Conservation (phyloP, 2,329 filamentous ascomycete species). For the Aspergillus brunneoviolaceus region DNA sequence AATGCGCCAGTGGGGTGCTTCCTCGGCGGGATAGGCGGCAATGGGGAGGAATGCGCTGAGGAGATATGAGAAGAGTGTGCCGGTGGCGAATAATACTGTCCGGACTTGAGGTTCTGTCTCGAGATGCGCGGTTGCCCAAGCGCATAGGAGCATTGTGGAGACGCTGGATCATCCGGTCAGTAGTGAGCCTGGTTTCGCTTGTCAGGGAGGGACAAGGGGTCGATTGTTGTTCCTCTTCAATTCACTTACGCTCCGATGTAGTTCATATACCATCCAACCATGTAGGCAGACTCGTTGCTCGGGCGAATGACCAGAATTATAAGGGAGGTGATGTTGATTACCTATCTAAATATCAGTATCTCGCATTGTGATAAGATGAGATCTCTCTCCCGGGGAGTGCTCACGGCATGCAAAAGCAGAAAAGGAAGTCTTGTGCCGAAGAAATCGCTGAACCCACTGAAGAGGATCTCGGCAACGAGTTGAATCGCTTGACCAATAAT, state of each 20-base stretch:
- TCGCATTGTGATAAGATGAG: background rate
- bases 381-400: background rate
- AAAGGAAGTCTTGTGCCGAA: conserved; percentile 3
- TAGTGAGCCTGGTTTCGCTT: background rate
- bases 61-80: conserved; percentile 8
- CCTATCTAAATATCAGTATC: background rate
- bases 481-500: conserved; percentile 7
- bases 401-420: background rate
- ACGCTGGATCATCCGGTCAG: background rate
- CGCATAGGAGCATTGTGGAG: conserved; percentile 10
- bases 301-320: conserved; percentile 5
- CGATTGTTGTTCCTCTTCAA: background rate
- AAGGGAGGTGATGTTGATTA: conserved; percentile 6
- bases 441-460: conserved; percentile 6
- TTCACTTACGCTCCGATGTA: conserved; percentile 9
- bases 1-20: conserved; percentile 12
- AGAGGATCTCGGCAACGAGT: conserved; percentile 7
- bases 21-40: conserved; percentile 6
- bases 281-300: conserved; percentile 6
- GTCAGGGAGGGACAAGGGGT: background rate
- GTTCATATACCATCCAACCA: conserved; percentile 12
- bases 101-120: conserved; percentile 7
- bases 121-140: conserved; percentile 10
- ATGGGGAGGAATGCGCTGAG: conserved; percentile 10
- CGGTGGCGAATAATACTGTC: conserved; percentile 9